Base-by-base conservation (phyloP, 345 rosid genomes). In the Eucalyptus pauciflora region DNA sequence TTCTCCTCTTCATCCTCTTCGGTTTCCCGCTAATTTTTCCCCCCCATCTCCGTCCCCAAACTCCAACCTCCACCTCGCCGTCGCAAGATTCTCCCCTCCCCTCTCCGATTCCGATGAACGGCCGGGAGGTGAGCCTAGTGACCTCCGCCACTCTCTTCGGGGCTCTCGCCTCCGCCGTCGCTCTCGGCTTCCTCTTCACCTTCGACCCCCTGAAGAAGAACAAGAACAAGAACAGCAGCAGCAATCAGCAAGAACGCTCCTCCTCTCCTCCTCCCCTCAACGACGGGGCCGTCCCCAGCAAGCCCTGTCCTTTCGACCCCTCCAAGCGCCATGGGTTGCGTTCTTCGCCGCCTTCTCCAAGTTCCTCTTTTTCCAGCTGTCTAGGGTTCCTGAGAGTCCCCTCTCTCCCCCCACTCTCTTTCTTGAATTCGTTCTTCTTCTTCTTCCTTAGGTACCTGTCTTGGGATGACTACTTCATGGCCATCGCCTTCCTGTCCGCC, bases 401-500 rank as follows among this genome's bases (percentile, higher is more conserved):
- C 58, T 37, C 87, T 45, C 24, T 62, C 86, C 71, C 56, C 58
- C 58, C 58, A 1, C 25, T 52, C 10, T 52, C 58, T 14, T 20
- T 20, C n/a, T 62, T 22, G n/a, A 18, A 45, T 62, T 67, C 29
- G 85, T 58, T 50, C 7, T 31, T 48, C 20, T 41, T 51, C 7
- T 13, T 29, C 69, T 62, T 31, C 27, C 50, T 33, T 18, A 97
- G 99, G 83, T 96, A 95, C 91, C 90, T 97, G 91, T 94, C 97
- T 22, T 96, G 99, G 99, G 99, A 97, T 90, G 99, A 97, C 94
- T 97, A 97, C 91, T 97, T 97, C 89, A 97, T 97, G 99, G 94
- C 98, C 86, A 93, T 95, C 90, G 99, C 98, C 25, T 95, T 97
- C 89, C 87, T 97, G 17, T 95, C 98, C 24, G 98, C 99, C 15